phyloP scores from a whole-genome alignment of 2,329 filamentous ascomycete species.

The Talaromyces funiculosus region DNA sequence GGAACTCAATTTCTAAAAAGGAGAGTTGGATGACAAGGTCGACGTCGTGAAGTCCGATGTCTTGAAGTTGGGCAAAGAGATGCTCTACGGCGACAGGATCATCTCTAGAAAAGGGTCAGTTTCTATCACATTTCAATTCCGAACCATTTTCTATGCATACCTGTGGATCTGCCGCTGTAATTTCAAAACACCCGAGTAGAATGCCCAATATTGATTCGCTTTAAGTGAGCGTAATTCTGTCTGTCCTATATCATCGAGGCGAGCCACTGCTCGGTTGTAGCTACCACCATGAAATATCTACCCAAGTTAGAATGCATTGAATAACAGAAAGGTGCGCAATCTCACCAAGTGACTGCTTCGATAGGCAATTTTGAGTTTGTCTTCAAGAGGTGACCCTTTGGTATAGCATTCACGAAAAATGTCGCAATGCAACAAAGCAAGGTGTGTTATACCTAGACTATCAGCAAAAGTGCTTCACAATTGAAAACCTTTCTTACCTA shows the following conservation, averaged over 20 bases:
- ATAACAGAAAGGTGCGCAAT: neutral
- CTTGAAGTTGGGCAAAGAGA: slow-evolving; percentile 53
- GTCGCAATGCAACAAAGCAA: slow-evolving; percentile 57
- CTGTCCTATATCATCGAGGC: slow-evolving; percentile 55
- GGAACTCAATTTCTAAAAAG: slow-evolving; percentile 56
- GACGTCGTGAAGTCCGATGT: slow-evolving; percentile 49
- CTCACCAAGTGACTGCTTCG: slow-evolving; percentile 59
- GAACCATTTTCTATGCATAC: slow-evolving; percentile 22
- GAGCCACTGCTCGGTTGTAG: slow-evolving; percentile 62
- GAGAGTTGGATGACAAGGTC: slow-evolving; percentile 56
- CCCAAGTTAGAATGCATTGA: neutral
- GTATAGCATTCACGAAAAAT: slow-evolving; percentile 70
- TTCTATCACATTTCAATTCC: neutral
- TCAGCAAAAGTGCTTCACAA: slow-evolving; percentile 19
- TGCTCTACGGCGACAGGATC: slow-evolving; percentile 53
- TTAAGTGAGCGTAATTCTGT: slow-evolving; percentile 67
- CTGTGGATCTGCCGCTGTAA: slow-evolving; percentile 38
- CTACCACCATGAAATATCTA: slow-evolving; percentile 59
- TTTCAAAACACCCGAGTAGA: slow-evolving; percentile 40
- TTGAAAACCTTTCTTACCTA: slow-evolving; percentile 48
- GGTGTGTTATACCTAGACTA: slow-evolving; percentile 46
- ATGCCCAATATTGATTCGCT: slow-evolving; percentile 56
- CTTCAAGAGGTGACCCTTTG: slow-evolving; percentile 62
- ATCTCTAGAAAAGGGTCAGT: slow-evolving; percentile 35
- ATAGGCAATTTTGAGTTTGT: slow-evolving; percentile 69